A percentile compares a stretch with the other conserved stretches of the same genome.
Evolutionary conservation across 1,284 basidiomycete species (phyloP).

Genomic region (Porogramme epimiltina): DNA sequence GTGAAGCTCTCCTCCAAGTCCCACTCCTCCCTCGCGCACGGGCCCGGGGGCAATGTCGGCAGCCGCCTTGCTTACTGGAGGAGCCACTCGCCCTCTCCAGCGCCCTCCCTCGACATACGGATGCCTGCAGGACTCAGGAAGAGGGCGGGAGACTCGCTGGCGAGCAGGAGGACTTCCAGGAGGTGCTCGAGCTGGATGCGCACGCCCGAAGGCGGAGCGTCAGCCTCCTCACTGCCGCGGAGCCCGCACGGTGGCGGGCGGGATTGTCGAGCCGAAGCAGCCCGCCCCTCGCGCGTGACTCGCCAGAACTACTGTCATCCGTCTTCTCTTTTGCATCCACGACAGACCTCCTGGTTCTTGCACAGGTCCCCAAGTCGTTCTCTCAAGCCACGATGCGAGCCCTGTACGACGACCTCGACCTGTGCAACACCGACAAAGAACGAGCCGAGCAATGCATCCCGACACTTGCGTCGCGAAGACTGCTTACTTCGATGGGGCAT

Average conservation of each 20-base stretch:
- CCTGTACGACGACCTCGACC: constrained; percentile 32
- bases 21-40: constrained; percentile 4
- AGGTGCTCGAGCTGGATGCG: no score
- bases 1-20: constrained; percentile 19
- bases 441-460: constrained; percentile 32
- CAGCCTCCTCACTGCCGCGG: constrained; percentile 20
- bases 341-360: constrained; percentile 26
- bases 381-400: constrained; percentile 24
- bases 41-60: constrained; percentile 24
- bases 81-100: constrained; percentile 34
- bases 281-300: constrained; percentile 27
- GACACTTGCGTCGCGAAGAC: constrained; percentile 27
- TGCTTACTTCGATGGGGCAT: constrained; percentile 29
- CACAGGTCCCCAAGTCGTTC: constrained; percentile 29
- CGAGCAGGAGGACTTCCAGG: constrained; percentile 10
- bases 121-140: constrained; percentile 36
- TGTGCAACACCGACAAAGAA: constrained; percentile 22
- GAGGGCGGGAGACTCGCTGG: constrained; percentile 32
- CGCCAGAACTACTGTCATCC: constrained; percentile 23
- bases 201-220: no score
- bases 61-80: constrained; percentile 23
- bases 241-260: constrained; percentile 16
- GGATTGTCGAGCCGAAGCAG: constrained; percentile 2
- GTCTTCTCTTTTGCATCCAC: constrained; percentile 28
- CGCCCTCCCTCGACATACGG: constrained; percentile 36